Evolutionary conservation across 2,329 filamentous ascomycete genomes (phyloP), one percentile per base, ranked within the genome.

Genomic region (Thermothelomyces thermophilus): DNA sequence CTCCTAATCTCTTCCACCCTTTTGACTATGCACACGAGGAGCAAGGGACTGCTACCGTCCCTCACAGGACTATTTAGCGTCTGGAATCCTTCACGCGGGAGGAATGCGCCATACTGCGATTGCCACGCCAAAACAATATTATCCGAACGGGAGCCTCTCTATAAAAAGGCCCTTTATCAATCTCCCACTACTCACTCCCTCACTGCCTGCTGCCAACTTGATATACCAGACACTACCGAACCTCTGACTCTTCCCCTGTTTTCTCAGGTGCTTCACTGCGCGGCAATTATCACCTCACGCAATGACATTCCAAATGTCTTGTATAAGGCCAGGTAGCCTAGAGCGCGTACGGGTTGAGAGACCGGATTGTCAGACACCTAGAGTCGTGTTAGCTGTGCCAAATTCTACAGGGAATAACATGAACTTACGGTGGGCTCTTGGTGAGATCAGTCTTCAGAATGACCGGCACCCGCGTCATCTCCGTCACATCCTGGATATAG

Each of bases 401-500:
- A 2, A 22, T 34, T 1, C 20, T 13, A n/a, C 14, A 35, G 13
- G 16, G 28, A 4, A 16, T 16, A 16, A 33, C 16, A 22, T 22
- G 41, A 51, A 91, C 93, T 83, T 86, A 98, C 90, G 93, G 93
- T 72, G 93, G 93, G 74, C 91, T 97, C 87, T 98, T 98, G 73
- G 79, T 88, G 63, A 98, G 80, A 73, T 98, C 93, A 58, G 93
- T 97, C 83, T 95, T 97, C 64, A 98, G 73, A 67, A 98, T 95
- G 59, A 98, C 87, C n/a, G 93, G 93, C 54, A 98, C 87, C 60
- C 91, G 80, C 37, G 89, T 91, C 90, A 98, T 96, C 76, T 98
- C 93, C 51, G 84, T 90, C 58, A 98, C 90, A 68, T 98, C 93
- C 72, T 98, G 93, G 64, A 98, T 96, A 73, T 94, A 94, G 62